Base-by-base conservation (phyloP, 164 flowering plant genomes). In the Dillenia turbinata region DNA sequence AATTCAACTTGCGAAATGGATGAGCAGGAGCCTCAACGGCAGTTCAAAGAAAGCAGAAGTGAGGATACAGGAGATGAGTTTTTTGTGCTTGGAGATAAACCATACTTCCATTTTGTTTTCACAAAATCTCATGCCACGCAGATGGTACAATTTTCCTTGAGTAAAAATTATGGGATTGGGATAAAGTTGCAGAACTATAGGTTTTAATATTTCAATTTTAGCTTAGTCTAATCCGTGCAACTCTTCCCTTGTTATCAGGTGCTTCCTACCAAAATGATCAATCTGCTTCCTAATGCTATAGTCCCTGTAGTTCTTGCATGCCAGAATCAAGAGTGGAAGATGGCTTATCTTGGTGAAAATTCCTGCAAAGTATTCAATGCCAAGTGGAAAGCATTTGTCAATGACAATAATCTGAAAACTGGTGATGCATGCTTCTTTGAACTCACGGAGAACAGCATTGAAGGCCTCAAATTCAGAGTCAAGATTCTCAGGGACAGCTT, bases 391-490 rank as follows among this genome's bases (percentile, higher is more conserved):
- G n/a, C 12, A 2, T 84, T 84, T 73, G 77, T 59, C 1, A 9
- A 5, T 1, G 84, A 78, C 50, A 81, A 78, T 26, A 54, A 67
- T 33, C 69, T 81, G 40, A 69, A 70, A 51, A 15, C 47, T 13
- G 85, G 83, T 51, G 85, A 83, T 75, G 81, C 70, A 14, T 73
- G 79, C 47, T 68, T 81, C n/a, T 78, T 84, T 70, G 85, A 84
- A 56, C 74, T 79, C 17, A 69, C 55, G 54, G 79, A 71, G 13
- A 10, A 48, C 55, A 66, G 57, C 53, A 16, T 1, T 26, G 16
- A 16, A 11, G 12, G n/a, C 40, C 8, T 78, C 61, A 70, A 60
- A 47, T 73, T 81, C 69, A 76, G 66, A 57, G 77, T 78, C 44
- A 78, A 73, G 59, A 68, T 84, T 70, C 79, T 81, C 43, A 71